Conservation (phyloP, 2,329 filamentous ascomycete genomes). For the Scortechinia acanthostroma region DNA sequence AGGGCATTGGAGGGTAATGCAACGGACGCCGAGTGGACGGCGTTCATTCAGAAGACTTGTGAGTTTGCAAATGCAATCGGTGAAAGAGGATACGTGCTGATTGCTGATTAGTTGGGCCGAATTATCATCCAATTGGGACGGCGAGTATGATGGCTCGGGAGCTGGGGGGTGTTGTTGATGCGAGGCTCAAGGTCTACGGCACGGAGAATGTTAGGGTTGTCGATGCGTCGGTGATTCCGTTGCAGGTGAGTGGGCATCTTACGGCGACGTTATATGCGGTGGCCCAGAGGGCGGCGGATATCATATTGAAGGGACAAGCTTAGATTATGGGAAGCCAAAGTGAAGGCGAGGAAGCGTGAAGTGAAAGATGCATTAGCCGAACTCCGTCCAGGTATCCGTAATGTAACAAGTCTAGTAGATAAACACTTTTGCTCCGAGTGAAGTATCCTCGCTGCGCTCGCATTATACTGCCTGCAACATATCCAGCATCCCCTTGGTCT, state of each 20-base stretch:
- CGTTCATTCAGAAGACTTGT: background rate
- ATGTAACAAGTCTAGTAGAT: too few species aligned
- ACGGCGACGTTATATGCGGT: background rate
- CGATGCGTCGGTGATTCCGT: background rate
- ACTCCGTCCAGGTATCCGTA: too few species aligned
- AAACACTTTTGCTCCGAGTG: too few species aligned
- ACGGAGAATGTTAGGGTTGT: background rate
- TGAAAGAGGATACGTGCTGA: too few species aligned
- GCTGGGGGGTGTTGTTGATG: background rate
- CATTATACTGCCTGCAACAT: conserved; percentile 32
- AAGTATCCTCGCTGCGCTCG: too few species aligned
- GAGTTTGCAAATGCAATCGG: background rate
- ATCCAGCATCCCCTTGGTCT: conserved; percentile 83
- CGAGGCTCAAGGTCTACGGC: background rate
- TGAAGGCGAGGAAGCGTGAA: too few species aligned
- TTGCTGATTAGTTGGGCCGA: too few species aligned
- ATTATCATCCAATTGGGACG: background rate
- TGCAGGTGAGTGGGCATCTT: background rate
- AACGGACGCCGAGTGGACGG: background rate
- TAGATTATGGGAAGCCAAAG: too few species aligned
- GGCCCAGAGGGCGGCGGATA: background rate
- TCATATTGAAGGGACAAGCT: too few species aligned
- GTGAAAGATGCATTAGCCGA: too few species aligned
- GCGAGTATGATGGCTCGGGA: background rate
- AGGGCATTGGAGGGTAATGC: too few species aligned